These are phyloP conservation scores for Paramarasmius palmivorus DNA, from an alignment of 1,284 basidiomycete genomes.

Conservation along the genomic window DNA sequence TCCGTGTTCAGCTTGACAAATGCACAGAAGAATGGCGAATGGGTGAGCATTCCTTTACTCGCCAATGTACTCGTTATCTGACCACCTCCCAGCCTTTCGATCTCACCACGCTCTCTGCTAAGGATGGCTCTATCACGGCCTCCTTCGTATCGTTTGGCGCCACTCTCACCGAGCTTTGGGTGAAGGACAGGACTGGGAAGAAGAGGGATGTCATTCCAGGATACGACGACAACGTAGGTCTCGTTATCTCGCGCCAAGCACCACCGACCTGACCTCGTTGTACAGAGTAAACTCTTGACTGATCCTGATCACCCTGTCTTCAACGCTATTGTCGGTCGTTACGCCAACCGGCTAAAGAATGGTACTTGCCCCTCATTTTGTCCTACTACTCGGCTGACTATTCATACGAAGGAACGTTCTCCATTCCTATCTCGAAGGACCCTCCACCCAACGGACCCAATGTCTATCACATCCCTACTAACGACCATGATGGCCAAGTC, in stretches of 20 bases:
- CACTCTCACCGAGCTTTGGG: constrained; percentile 53
- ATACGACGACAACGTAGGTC: constrained; percentile 51
- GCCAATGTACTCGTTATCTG: too few relatives aligned
- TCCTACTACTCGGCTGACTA: background rate
- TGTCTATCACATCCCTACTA: constrained; percentile 51
- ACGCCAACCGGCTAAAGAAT: constrained; percentile 54
- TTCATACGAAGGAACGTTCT: constrained; percentile 45
- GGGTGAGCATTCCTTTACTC: too few relatives aligned
- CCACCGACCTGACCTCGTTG: too few relatives aligned
- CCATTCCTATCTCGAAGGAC: constrained; percentile 52
- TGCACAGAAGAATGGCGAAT: too few relatives aligned
- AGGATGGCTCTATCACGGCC: constrained; percentile 53
- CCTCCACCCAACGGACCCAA: constrained; percentile 45
- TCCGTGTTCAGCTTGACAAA: too few relatives aligned
- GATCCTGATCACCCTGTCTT: constrained; percentile 52
- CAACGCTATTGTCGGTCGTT: constrained; percentile 25
- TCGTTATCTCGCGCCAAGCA: background rate
- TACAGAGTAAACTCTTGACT: constrained; percentile 40
- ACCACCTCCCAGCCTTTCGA: constrained; percentile 45
- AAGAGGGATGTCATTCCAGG: constrained; percentile 50
- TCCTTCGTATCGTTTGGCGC: constrained; percentile 56
- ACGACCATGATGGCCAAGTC: constrained; percentile 47
- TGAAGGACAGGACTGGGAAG: constrained; percentile 47
- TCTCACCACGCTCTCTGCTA: constrained; percentile 44
- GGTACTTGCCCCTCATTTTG: constrained; percentile 29